Conservation (phyloP, 2,329 filamentous ascomycete genomes). For the Trichophaea hybrida region DNA sequence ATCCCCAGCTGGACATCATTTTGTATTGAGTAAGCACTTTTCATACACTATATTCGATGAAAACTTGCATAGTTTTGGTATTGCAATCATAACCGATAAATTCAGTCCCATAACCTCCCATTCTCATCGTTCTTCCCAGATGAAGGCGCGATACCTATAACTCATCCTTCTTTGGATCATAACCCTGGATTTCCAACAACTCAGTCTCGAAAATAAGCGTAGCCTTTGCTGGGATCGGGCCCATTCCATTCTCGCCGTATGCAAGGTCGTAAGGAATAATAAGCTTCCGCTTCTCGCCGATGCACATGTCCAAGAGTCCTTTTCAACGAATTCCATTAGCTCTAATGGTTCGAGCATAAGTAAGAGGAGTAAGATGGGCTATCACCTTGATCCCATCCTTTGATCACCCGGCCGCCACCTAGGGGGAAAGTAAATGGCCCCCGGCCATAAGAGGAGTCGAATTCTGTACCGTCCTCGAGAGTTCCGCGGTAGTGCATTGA, state of each 20-base stretch:
- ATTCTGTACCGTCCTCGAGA: constrained; percentile 50
- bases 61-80: too few relatives aligned
- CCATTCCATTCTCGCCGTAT: constrained; percentile 45
- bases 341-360: constrained; percentile 20
- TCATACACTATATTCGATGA: too few relatives aligned
- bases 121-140: too few relatives aligned
- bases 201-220: constrained; percentile 74
- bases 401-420: constrained; percentile 71
- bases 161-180: constrained; percentile 13
- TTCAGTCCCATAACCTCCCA: too few relatives aligned
- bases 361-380: not conserved
- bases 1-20: too few relatives aligned
- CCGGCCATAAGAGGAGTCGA: constrained; percentile 72
- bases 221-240: constrained; percentile 18
- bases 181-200: constrained; percentile 64
- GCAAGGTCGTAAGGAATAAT: constrained; percentile 77
- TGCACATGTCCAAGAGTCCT: constrained; percentile 83
- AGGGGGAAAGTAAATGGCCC: constrained; percentile 68
- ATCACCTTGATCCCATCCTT: constrained; percentile 30
- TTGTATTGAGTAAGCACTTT: too few relatives aligned
- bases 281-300: constrained; percentile 79
- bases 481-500: constrained; percentile 82
- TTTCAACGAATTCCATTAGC: constrained; percentile 59
- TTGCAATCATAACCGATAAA: too few relatives aligned
- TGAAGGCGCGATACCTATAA: constrained; percentile 7